phyloP scores from a whole-genome alignment of 2,329 filamentous ascomycete genomes.

The Phialophora chinensis region DNA sequence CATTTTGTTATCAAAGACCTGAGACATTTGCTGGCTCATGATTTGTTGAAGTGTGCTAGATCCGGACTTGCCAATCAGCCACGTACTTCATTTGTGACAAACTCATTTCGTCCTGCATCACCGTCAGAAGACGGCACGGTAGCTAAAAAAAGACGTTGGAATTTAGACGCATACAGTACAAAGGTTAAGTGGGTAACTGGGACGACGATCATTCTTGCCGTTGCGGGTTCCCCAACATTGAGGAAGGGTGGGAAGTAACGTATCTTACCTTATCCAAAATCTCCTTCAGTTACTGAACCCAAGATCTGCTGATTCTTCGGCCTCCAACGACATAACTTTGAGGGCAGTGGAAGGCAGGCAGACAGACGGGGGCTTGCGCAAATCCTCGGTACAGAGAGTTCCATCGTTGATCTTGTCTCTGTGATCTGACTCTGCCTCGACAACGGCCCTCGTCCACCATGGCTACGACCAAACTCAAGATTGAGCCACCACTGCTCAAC shows the following conservation, averaged over 20 bases:
- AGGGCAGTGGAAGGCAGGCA: not conserved
- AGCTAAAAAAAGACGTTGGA: slow-evolving; percentile 5
- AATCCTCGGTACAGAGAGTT: not conserved
- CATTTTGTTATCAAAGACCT: slow-evolving; percentile 19
- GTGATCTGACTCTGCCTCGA: not conserved
- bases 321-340: not conserved
- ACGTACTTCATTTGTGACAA: slow-evolving; percentile 9
- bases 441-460: not conserved
- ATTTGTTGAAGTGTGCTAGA: slow-evolving; percentile 31
- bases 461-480: slow-evolving; percentile 41
- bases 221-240: not conserved
- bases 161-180: not conserved
- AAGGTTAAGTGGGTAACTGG: not conserved
- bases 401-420: not conserved
- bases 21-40: slow-evolving; percentile 30
- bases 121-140: not conserved
- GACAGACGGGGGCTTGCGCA: not conserved
- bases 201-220: slow-evolving; percentile 13
- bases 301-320: not conserved
- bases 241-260: not conserved
- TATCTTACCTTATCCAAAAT: not conserved
- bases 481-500: slow-evolving; percentile 73
- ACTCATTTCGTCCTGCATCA: not conserved
- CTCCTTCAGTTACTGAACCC: not conserved
- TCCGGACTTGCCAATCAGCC: slow-evolving; percentile 27